Percentiles rank a stretch among this genome's conserved stretches.
Conservation (phyloP, 208 protist genomes). For the Leishmania aethiopica region DNA sequence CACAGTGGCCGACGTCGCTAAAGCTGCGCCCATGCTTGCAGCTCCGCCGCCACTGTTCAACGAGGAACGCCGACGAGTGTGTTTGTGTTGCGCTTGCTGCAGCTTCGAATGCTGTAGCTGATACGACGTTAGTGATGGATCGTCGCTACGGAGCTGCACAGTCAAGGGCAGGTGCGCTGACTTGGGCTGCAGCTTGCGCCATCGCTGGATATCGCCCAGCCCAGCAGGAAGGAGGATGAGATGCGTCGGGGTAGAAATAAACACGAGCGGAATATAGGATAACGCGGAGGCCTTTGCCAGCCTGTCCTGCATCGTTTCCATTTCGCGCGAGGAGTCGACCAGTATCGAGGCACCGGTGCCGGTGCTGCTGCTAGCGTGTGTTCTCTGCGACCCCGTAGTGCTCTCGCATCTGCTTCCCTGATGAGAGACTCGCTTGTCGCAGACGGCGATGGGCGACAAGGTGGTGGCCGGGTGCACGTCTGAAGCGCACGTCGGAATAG, state of each 20-base stretch:
- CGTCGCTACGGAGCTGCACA: conserved; percentile 25
- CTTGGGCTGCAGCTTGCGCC: conserved; percentile 31
- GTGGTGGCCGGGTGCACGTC: background rate
- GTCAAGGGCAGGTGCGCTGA: conserved; percentile 31
- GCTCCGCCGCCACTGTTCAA: background rate
- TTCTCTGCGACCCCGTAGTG: background rate
- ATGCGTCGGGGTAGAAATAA: conserved; percentile 29
- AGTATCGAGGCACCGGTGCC: background rate
- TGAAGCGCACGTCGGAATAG: conserved; percentile 30
- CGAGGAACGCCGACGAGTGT: background rate
- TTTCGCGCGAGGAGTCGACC: background rate
- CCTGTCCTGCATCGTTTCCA: background rate
- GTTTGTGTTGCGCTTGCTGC: background rate
- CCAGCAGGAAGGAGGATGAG: conserved; percentile 27
- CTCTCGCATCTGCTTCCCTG: background rate
- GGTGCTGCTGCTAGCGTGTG: background rate
- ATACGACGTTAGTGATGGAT: background rate
- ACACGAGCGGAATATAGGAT: conserved; percentile 19
- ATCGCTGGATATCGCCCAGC: conserved; percentile 22
- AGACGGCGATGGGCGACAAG: conserved; percentile 16
- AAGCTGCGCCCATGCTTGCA: background rate
- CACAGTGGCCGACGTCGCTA: background rate
- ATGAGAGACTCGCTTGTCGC: conserved; percentile 11
- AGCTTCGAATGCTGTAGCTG: background rate
- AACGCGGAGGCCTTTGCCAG: background rate